Conservation (phyloP, 1,284 basidiomycete species). For the Lignosus rhinocerotis region DNA sequence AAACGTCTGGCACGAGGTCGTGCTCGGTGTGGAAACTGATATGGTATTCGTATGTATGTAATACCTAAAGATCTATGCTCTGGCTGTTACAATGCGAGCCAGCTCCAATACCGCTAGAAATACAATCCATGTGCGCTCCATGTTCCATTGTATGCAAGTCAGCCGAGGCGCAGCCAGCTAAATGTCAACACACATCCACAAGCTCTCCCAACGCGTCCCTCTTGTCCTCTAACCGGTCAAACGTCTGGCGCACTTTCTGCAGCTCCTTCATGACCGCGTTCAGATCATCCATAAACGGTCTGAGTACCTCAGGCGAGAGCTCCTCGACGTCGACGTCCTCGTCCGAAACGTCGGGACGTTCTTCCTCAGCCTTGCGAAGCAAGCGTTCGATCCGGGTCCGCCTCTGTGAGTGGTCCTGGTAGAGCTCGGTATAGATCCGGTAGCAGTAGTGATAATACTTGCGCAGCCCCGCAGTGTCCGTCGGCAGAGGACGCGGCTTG, state of each 20-base stretch:
- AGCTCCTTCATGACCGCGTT: slow-evolving; percentile 22
- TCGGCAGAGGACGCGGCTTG: slow-evolving; percentile 38
- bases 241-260: slow-evolving; percentile 18
- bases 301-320: slow-evolving; percentile 53
- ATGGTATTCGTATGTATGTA: no score
- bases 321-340: slow-evolving; percentile 51
- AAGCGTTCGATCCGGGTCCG: slow-evolving; percentile 47
- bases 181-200: slow-evolving; percentile 5
- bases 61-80: no score
- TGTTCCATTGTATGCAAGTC: no score
- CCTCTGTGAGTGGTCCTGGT: slow-evolving; percentile 47
- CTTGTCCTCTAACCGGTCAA: slow-evolving; percentile 13
- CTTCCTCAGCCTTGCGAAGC: slow-evolving; percentile 37
- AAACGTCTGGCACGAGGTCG: no score
- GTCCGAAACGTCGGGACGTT: slow-evolving; percentile 39
- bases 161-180: no score
- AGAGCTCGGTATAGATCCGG: slow-evolving; percentile 47
- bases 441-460: slow-evolving; percentile 53
- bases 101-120: no score
- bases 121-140: no score
- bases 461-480: slow-evolving; percentile 51
- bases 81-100: no score
- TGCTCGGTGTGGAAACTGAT: no score
- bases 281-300: slow-evolving; percentile 38
- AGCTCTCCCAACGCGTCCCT: slow-evolving; percentile 9